phyloP scores from a whole-genome alignment of 1,284 basidiomycete species.

The Cutaneotrichosporon sp. region DNA sequence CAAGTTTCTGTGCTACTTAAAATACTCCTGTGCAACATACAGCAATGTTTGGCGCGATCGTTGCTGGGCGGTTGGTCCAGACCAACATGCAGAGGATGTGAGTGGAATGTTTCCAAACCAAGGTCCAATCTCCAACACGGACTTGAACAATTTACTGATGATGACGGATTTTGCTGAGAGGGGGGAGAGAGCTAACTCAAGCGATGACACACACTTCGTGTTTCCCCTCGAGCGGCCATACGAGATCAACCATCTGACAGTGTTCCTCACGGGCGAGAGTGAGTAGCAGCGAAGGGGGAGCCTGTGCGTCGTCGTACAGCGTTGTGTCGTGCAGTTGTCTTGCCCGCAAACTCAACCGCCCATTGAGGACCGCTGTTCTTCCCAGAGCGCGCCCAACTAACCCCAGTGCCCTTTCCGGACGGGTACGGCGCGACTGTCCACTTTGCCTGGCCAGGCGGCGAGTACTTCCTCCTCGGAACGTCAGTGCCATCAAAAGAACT shows the following conservation, averaged over 20 bases:
- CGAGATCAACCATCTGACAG: constrained; percentile 81
- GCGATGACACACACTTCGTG: constrained; percentile 72
- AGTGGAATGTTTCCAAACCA: too few relatives aligned
- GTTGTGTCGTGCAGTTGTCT: too few relatives aligned
- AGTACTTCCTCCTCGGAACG: constrained; percentile 84
- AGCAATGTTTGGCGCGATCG: constrained; percentile 49
- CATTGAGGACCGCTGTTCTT: too few relatives aligned
- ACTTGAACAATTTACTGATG: too few relatives aligned
- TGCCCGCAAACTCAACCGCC: too few relatives aligned
- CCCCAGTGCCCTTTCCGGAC: constrained; percentile 62
- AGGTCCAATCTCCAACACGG: too few relatives aligned
- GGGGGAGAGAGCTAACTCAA: constrained; percentile 12
- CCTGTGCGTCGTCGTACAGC: too few relatives aligned
- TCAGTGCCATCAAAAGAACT: too few relatives aligned
- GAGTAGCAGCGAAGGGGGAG: constrained; percentile 25
- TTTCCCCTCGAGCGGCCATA: constrained; percentile 72
- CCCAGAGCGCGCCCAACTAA: too few relatives aligned
- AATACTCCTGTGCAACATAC: too few relatives aligned
- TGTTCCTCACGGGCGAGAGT: constrained; percentile 81
- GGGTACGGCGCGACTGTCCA: constrained; percentile 86
- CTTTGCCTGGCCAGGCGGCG: constrained; percentile 81
- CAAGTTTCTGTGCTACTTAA: too few relatives aligned
- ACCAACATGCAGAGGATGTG: constrained; percentile 49
- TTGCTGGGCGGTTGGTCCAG: constrained; percentile 47
- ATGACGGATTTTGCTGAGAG: background rate